These are phyloP conservation scores for Trypanosoma lewisi DNA, from an alignment of 208 protist species.

Conservation along the genomic window DNA sequence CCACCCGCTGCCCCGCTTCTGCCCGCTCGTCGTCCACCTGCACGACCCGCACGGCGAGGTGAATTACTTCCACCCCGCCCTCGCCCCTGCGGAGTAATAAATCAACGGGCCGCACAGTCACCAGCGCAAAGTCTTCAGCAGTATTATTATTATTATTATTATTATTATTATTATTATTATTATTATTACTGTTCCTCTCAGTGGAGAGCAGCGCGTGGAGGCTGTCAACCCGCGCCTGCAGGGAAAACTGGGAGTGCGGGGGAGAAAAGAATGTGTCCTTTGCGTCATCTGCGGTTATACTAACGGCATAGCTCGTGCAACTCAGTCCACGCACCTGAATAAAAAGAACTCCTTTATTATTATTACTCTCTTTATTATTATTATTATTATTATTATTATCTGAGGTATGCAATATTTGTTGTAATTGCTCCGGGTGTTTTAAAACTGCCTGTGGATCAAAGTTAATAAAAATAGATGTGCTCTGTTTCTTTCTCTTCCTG, in stretches of 20 bases:
- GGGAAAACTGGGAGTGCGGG: slow-evolving; percentile 62
- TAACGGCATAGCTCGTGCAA: slow-evolving; percentile 66
- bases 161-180: no score
- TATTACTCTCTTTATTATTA: no score
- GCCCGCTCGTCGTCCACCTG: slow-evolving; percentile 75
- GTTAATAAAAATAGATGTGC: slow-evolving; percentile 37
- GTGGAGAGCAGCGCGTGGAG: slow-evolving; percentile 44
- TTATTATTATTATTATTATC: no score
- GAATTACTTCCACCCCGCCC: slow-evolving; percentile 51
- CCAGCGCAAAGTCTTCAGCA: slow-evolving; percentile 40
- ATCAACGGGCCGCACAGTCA: slow-evolving; percentile 44
- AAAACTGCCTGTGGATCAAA: slow-evolving; percentile 56
- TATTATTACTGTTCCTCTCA: no score
- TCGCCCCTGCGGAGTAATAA: slow-evolving; percentile 44
- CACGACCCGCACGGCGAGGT: slow-evolving; percentile 38
- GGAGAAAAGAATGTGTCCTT: slow-evolving; percentile 60
- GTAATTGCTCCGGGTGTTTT: slow-evolving; percentile 28
- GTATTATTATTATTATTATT: no score
- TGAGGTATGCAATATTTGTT: slow-evolving; percentile 33
- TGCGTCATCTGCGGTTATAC: slow-evolving; percentile 60
- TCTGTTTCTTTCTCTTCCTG: neutral
- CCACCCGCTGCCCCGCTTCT: slow-evolving; percentile 58
- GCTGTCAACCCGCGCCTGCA: slow-evolving; percentile 47
- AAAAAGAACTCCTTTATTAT: slow-evolving; percentile 45
- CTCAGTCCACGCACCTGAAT: slow-evolving; percentile 66